These are phyloP conservation scores for Ophiostoma pallidulum DNA, from an alignment of 2,329 filamentous ascomycete species.

Conservation along the genomic window DNA sequence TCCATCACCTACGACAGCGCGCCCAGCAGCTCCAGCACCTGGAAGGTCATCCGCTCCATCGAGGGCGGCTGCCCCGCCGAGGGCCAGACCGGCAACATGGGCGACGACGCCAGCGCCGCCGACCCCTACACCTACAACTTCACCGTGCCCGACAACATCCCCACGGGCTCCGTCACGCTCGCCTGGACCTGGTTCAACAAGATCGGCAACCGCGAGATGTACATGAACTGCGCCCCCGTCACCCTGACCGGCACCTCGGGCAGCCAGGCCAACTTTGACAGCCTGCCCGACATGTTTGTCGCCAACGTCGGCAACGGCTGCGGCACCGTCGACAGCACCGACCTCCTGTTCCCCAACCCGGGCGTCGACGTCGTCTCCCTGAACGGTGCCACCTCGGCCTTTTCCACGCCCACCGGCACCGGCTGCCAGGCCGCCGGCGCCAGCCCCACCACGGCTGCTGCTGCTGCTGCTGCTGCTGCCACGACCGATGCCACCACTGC, in stretches of 20 bases:
- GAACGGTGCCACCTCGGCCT: constrained; percentile 29
- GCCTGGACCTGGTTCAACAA: constrained; percentile 96
- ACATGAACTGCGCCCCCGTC: constrained; percentile 89
- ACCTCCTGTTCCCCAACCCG: constrained; percentile 60
- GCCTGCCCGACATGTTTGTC: constrained; percentile 65
- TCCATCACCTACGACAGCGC: constrained; percentile 69
- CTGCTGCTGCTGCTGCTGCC: constrained; percentile 17
- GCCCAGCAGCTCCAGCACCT: constrained; percentile 57
- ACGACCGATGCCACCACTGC: constrained; percentile 6
- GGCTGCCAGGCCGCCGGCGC: constrained; percentile 20
- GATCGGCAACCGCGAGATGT: constrained; percentile 87
- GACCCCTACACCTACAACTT: constrained; percentile 56
- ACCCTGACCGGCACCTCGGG: constrained; percentile 47
- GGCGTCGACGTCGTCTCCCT: constrained; percentile 47
- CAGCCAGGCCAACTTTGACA: constrained; percentile 42
- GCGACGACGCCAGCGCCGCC: constrained; percentile 31
- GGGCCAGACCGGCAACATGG: constrained; percentile 48
- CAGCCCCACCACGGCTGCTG: constrained; percentile 23
- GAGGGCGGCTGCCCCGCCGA: constrained; percentile 73
- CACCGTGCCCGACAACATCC: constrained; percentile 60
- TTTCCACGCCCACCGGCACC: constrained; percentile 22
- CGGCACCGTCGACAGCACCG: constrained; percentile 39
- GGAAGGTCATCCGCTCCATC: constrained; percentile 84
- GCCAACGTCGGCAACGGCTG: constrained; percentile 58
- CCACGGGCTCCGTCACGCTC: constrained; percentile 66